Percentiles rank a stretch among this genome's conserved stretches.
Conservation (phyloP, 177 flowering plant genomes). For the Vitis hybrid region DNA sequence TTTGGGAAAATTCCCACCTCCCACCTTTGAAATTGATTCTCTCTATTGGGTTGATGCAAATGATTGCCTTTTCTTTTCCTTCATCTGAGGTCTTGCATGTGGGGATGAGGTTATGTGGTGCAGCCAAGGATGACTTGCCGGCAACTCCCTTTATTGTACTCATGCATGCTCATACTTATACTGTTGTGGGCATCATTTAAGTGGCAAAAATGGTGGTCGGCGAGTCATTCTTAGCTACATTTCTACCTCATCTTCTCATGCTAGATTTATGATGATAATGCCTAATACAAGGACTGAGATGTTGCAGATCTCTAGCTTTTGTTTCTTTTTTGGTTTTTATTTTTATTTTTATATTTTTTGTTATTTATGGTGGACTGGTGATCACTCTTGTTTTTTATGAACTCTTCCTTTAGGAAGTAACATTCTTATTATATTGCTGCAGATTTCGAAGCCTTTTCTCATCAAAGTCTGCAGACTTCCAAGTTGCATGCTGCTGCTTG, state of each 20-base stretch:
- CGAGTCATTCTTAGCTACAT: conserved; percentile 46
- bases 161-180: no score
- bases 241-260: conserved; percentile 40
- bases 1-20: conserved; percentile 17
- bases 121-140: conserved; percentile 68
- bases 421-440: no score
- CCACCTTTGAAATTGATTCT: not conserved
- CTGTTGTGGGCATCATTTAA: no score
- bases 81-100: conserved; percentile 47
- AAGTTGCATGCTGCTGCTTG: no score
- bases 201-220: conserved; percentile 14
- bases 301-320: not conserved
- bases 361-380: no score
- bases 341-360: no score
- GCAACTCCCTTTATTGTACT: not conserved
- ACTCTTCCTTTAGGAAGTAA: no score
- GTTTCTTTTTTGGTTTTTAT: no score
- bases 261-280: conserved; percentile 31
- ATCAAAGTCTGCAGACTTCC: no score
- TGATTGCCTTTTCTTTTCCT: not conserved
- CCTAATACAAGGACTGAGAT: not conserved
- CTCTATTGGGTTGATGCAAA: not conserved
- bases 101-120: conserved; percentile 32
- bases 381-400: no score
- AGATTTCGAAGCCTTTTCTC: no score